Conservation (phyloP, 2,329 filamentous ascomycete species). For the Zarea fungicola region DNA sequence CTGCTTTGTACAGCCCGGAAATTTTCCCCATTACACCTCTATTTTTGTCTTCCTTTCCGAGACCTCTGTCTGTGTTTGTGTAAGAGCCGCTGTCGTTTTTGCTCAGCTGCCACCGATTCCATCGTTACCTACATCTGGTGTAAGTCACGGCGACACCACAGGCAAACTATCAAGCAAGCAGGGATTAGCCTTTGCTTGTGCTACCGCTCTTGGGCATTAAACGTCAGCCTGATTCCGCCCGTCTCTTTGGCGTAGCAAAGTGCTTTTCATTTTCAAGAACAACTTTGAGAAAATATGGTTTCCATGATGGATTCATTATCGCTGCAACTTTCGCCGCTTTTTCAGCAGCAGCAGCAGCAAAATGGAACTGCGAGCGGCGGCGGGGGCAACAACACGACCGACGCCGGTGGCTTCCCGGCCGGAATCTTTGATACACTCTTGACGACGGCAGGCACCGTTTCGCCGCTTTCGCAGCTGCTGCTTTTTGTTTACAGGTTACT, state of each 20-base stretch:
- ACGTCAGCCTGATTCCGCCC: not conserved
- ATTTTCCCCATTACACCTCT: not conserved
- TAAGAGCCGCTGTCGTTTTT: too few relatives aligned
- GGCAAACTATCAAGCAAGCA: not conserved
- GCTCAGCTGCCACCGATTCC: too few relatives aligned
- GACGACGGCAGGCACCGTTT: constrained; percentile 38
- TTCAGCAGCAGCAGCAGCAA: not conserved
- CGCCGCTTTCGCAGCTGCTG: constrained; percentile 36
- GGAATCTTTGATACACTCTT: constrained; percentile 41
- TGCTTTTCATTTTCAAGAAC: not conserved
- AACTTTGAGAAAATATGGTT: not conserved
- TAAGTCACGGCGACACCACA: not conserved
- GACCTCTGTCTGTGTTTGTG: not conserved
- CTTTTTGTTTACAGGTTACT: constrained; percentile 42
- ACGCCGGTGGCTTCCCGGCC: constrained; percentile 17
- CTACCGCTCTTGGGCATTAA: not conserved
- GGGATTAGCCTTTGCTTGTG: not conserved
- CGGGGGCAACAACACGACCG: not conserved
- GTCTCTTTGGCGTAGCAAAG: not conserved
- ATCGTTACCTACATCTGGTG: too few relatives aligned
- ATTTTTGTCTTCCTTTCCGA: not conserved
- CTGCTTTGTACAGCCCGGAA: not conserved
- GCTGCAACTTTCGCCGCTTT: constrained; percentile 4
- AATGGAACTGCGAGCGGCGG: not conserved
- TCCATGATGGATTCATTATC: constrained; percentile 9